phyloP scores from a whole-genome alignment of 208 protist genomes.

The Crithidia bombi region DNA sequence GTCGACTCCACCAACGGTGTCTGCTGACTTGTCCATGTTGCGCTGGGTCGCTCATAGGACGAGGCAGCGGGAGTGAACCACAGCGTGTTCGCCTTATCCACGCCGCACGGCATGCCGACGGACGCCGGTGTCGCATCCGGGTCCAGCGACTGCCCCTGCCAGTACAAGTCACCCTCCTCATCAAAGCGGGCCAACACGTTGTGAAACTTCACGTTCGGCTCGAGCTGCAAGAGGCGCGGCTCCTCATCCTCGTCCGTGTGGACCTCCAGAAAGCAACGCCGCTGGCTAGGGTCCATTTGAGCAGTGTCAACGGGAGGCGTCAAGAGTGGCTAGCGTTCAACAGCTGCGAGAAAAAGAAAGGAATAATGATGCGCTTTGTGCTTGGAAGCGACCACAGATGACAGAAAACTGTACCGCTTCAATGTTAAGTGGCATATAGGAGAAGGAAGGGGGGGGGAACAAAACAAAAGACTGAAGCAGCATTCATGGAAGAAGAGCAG shows the following conservation, averaged over 20 bases:
- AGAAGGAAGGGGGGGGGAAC: too few relatives aligned
- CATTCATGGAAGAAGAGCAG: too few relatives aligned
- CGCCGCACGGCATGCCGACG: conserved; percentile 43
- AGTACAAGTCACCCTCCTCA: conserved; percentile 39
- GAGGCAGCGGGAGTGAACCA: conserved; percentile 23
- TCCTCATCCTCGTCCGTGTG: conserved; percentile 27
- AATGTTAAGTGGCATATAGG: too few relatives aligned
- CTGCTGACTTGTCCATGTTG: background rate
- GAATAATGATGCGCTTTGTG: too few relatives aligned
- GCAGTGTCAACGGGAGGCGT: background rate
- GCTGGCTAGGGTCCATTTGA: conserved; percentile 22
- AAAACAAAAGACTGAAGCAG: too few relatives aligned
- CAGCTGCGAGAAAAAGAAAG: too few relatives aligned
- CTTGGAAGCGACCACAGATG: too few relatives aligned
- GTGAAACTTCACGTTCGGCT: conserved; percentile 44
- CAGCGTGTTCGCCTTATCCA: conserved; percentile 43
- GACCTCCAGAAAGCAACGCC: conserved; percentile 46
- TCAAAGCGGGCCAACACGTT: conserved; percentile 49
- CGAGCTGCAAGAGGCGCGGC: conserved; percentile 53
- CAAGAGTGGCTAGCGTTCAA: too few relatives aligned
- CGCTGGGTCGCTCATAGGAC: conserved; percentile 5
- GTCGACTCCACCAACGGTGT: conserved; percentile 17
- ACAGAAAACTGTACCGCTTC: too few relatives aligned
- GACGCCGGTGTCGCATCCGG: conserved; percentile 32
- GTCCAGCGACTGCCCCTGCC: conserved; percentile 30